Conservation (phyloP, 768 basidiomycete genomes). For the Russula abietina region DNA sequence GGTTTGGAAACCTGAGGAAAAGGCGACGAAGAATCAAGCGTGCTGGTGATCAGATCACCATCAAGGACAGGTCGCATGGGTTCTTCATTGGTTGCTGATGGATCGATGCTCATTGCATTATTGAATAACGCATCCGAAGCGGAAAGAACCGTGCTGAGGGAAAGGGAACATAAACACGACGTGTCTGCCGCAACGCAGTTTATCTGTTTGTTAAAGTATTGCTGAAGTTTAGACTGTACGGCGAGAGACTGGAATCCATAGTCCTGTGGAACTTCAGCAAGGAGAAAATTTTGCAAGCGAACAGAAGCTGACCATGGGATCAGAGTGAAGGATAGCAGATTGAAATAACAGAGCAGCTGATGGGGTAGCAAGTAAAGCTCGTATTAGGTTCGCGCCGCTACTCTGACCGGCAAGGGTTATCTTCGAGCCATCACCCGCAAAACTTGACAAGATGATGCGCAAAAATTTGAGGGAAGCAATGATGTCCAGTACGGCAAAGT, state of each 20-base stretch:
- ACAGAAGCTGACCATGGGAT: slow-evolving; percentile 61
- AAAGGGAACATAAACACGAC: slow-evolving; percentile 47
- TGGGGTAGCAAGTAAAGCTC: slow-evolving; percentile 68
- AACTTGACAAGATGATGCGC: slow-evolving; percentile 48
- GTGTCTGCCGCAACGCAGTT: slow-evolving; percentile 42
- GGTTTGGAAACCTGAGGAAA: slow-evolving; percentile 61
- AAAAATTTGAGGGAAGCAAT: slow-evolving; percentile 62
- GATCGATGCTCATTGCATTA: slow-evolving; percentile 41
- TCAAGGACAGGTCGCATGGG: slow-evolving; percentile 67
- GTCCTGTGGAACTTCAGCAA: slow-evolving; percentile 39
- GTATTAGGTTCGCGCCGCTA: slow-evolving; percentile 70
- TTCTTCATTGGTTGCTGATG: slow-evolving; percentile 45
- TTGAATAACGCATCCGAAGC: slow-evolving; percentile 45
- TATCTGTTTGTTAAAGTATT: slow-evolving; percentile 44
- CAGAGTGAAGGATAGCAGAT: slow-evolving; percentile 78
- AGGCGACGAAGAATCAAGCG: slow-evolving; percentile 53
- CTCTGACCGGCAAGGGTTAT: slow-evolving; percentile 82
- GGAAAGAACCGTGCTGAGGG: slow-evolving; percentile 46
- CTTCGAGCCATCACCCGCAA: slow-evolving; percentile 59
- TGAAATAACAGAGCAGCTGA: slow-evolving; percentile 66
- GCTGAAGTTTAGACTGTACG: slow-evolving; percentile 51
- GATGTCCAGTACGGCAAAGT: slow-evolving; percentile 65
- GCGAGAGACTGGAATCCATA: slow-evolving; percentile 58
- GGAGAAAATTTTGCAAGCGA: not conserved
- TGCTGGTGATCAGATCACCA: slow-evolving; percentile 59